These are phyloP conservation scores for Oemleria cerasiformis DNA, from an alignment of 306 rosid genomes.

Conservation along the genomic window DNA sequence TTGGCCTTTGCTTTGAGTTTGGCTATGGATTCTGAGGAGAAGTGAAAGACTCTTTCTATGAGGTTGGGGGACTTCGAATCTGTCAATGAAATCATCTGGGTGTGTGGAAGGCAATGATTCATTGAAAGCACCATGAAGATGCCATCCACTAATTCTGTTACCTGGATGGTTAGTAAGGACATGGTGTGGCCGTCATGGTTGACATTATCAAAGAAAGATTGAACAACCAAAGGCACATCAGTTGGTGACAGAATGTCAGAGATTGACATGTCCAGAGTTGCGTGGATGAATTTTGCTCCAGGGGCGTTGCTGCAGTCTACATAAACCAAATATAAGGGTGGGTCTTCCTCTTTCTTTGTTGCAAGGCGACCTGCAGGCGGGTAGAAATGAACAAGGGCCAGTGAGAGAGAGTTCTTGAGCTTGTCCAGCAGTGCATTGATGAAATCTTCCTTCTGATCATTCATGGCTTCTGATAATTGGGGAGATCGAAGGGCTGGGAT, in stretches of 20 bases:
- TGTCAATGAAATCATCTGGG: slow-evolving; percentile 37
- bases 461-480: no score
- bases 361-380: slow-evolving; percentile 53
- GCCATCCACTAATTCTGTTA: slow-evolving; percentile 55
- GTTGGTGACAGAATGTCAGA: slow-evolving; percentile 50
- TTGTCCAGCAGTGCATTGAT: no score
- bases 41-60: slow-evolving; percentile 53
- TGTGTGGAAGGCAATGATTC: slow-evolving; percentile 32
- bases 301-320: slow-evolving; percentile 40
- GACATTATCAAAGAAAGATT: slow-evolving; percentile 52
- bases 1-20: slow-evolving; percentile 62
- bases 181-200: slow-evolving; percentile 59
- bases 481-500: no score
- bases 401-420: no score
- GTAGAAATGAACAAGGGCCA: no score
- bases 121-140: slow-evolving; percentile 66
- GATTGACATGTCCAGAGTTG: slow-evolving; percentile 39
- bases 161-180: slow-evolving; percentile 50
- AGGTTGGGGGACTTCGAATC: slow-evolving; percentile 39
- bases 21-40: slow-evolving; percentile 42
- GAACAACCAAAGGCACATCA: slow-evolving; percentile 51
- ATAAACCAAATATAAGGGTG: slow-evolving; percentile 30
- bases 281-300: slow-evolving; percentile 51
- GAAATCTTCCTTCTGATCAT: no score
- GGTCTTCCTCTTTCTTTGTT: slow-evolving; percentile 29